phyloP scores from a whole-genome alignment of 306 rosid species.

The Sphenostylis stenocarpa region DNA sequence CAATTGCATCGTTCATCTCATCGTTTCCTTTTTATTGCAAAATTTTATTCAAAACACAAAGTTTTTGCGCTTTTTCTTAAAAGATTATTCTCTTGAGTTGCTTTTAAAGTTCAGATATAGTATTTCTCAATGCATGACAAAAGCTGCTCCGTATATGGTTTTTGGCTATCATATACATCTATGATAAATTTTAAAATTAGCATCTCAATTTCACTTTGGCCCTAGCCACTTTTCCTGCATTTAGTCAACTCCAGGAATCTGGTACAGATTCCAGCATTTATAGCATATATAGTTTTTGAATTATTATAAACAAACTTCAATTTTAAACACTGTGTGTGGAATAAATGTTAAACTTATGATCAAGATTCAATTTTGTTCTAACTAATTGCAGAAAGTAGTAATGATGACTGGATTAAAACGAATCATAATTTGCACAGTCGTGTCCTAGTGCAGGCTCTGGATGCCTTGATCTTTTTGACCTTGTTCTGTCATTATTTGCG shows the following conservation, averaged over 20 bases:
- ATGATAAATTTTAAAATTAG: not conserved
- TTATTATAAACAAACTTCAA: not conserved
- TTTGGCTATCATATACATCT: not conserved
- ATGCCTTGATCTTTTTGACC: not conserved
- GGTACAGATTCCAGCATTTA: not conserved
- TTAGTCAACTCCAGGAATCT: not conserved
- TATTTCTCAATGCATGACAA: not conserved
- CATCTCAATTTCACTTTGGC: not conserved
- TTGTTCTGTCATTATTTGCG: slow-evolving; percentile 8
- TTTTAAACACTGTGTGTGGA: not conserved
- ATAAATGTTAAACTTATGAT: slow-evolving; percentile 11
- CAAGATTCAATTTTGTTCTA: slow-evolving; percentile 8
- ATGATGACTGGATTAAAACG: not conserved
- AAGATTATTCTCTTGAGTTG: not conserved
- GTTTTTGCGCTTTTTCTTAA: not conserved
- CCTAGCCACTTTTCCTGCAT: not conserved
- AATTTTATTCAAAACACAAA: not conserved
- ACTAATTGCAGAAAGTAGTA: not conserved
- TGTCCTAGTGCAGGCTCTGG: not conserved
- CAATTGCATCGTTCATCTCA: not conserved
- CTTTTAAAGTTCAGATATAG: not conserved
- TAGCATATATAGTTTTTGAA: not conserved
- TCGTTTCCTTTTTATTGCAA: not conserved
- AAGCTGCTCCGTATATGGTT: slow-evolving; percentile 1
- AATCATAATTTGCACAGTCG: not conserved